Percentiles rank a stretch among this genome's conserved stretches.
These are phyloP conservation scores for Colletotrichum sp. DNA, from an alignment of 2,329 filamentous ascomycete genomes.

Conservation along the genomic window DNA sequence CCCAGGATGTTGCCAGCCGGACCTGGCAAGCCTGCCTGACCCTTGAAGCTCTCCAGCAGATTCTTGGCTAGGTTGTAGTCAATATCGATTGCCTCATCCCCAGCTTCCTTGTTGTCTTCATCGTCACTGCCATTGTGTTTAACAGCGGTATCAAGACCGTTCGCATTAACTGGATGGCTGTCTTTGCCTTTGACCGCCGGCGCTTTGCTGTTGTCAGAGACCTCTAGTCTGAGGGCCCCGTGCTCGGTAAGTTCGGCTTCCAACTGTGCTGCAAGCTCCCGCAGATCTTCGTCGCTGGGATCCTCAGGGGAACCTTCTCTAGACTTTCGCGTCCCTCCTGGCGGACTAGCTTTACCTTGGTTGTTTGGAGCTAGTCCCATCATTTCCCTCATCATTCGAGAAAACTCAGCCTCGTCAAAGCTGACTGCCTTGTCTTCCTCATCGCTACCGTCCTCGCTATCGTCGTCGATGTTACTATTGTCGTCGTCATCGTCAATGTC, in stretches of 20 bases:
- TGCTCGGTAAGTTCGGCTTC: constrained; percentile 74
- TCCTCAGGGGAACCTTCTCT: constrained; percentile 44
- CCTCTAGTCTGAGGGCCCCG: constrained; percentile 66
- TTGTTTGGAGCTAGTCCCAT: constrained; percentile 67
- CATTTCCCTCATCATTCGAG: constrained; percentile 89
- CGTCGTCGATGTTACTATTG: constrained; percentile 50
- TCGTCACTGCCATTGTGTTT: constrained; percentile 23
- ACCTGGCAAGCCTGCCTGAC: constrained; percentile 83
- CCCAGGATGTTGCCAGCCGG: constrained; percentile 87
- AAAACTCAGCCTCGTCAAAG: constrained; percentile 86
- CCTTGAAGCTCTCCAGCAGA: constrained; percentile 89
- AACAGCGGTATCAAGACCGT: background rate
- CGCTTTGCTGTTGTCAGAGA: constrained; percentile 31
- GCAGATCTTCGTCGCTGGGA: constrained; percentile 59
- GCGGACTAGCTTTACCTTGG: background rate
- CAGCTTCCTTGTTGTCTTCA: constrained; percentile 53
- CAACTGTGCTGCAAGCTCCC: constrained; percentile 70
- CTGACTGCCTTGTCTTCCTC: constrained; percentile 77
- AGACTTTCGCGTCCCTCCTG: constrained; percentile 29
- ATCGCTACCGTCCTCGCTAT: constrained; percentile 60
- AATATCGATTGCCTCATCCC: constrained; percentile 69
- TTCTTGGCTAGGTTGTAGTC: constrained; percentile 92
- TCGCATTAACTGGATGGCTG: background rate
- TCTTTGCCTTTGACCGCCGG: constrained; percentile 29
- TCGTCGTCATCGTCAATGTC: constrained; percentile 62